phyloP scores from a whole-genome alignment of 2,329 filamentous ascomycete species.

The Colletotrichum aenigma region DNA sequence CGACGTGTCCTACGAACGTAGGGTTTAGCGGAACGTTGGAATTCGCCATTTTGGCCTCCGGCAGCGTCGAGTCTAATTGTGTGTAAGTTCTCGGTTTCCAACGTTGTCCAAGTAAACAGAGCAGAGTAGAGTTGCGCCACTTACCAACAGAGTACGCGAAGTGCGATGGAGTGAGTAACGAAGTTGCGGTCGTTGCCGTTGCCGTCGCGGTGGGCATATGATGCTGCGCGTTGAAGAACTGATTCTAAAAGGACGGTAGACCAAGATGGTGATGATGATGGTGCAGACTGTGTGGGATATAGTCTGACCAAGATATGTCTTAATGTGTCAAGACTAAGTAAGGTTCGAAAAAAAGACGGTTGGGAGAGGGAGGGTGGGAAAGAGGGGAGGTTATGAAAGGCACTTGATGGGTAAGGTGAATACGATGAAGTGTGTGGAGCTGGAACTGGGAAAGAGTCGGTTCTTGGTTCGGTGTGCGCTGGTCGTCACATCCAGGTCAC shows the following conservation, averaged over 20 bases:
- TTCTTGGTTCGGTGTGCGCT: neutral
- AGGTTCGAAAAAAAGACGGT: neutral
- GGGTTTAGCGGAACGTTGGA: conserved; percentile 57
- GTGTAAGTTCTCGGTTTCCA: conserved; percentile 9
- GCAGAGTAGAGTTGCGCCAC: conserved; percentile 10
- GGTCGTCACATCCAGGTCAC: neutral
- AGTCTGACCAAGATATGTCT: neutral
- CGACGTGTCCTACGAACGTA: conserved; percentile 71
- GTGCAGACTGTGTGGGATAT: neutral
- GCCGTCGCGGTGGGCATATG: neutral
- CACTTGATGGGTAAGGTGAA: conserved; percentile 14
- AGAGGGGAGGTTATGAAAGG: neutral
- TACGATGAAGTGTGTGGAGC: neutral
- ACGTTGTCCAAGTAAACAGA: neutral
- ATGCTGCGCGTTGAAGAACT: neutral
- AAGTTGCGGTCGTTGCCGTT: neutral
- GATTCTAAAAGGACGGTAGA: neutral
- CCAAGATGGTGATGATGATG: neutral
- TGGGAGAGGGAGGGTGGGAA: neutral
- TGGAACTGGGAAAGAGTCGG: neutral
- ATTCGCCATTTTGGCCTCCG: conserved; percentile 19
- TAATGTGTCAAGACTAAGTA: neutral
- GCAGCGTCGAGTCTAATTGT: conserved; percentile 11
- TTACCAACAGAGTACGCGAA: neutral
- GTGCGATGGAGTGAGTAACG: neutral